These are phyloP conservation scores for Rosellinia necatrix DNA, from an alignment of 2,329 filamentous ascomycete species.

Conservation along the genomic window DNA sequence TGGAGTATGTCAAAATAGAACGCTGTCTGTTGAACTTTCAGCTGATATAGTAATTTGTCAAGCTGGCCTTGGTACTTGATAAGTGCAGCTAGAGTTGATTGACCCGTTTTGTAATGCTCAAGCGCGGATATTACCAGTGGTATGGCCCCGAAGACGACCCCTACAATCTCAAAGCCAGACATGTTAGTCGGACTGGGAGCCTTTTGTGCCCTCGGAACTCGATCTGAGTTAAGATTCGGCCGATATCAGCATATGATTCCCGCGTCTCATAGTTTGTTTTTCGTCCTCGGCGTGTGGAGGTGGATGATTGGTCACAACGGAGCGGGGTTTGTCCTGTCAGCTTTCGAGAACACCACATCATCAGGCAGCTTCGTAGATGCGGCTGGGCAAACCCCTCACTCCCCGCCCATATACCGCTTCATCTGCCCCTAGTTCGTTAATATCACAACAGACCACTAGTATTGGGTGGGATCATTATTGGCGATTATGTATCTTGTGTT, in stretches of 20 bases:
- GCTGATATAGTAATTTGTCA: slow-evolving; percentile 8
- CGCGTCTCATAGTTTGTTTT: not conserved
- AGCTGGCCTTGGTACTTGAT: slow-evolving; percentile 18
- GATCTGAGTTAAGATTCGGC: not conserved
- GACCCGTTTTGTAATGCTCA: slow-evolving; percentile 4
- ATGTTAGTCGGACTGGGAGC: not conserved
- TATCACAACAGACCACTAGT: too few relatives aligned
- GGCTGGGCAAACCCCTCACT: too few relatives aligned
- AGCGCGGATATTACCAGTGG: slow-evolving; percentile 9
- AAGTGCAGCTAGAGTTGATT: not conserved
- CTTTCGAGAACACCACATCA: not conserved
- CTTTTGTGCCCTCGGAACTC: not conserved
- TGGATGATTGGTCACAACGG: not conserved
- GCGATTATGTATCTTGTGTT: too few relatives aligned
- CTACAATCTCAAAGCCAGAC: slow-evolving; percentile 10
- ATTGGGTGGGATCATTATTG: too few relatives aligned
- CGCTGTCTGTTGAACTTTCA: slow-evolving; percentile 15
- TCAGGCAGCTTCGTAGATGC: too few relatives aligned
- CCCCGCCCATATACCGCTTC: too few relatives aligned
- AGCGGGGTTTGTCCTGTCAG: not conserved
- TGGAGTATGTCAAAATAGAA: slow-evolving; percentile 17
- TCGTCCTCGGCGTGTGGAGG: not conserved
- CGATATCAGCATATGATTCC: not conserved
- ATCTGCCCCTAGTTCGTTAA: too few relatives aligned
- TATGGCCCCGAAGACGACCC: slow-evolving; percentile 1